Percentiles rank a stretch among this genome's conserved stretches.
Conservation (phyloP, 164 flowering plant genomes). For the Taxillus chinensis region DNA sequence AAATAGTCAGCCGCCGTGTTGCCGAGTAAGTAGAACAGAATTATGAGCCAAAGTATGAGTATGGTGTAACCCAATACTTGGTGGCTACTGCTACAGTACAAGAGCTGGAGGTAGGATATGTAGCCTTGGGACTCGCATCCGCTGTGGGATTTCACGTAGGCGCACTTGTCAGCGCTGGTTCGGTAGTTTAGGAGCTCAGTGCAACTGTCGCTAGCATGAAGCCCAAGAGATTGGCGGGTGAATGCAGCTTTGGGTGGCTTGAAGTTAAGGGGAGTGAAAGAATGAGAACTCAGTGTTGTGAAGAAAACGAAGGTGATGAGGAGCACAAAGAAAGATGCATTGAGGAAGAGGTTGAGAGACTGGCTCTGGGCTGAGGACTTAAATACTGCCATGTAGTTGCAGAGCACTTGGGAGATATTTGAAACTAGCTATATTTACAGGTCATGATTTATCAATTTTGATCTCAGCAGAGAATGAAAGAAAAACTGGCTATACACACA, state of each 20-base stretch:
- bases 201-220: not conserved
- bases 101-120: not conserved
- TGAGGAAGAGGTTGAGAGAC: conserved; percentile 1
- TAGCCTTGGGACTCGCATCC: not conserved
- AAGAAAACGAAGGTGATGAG: not conserved
- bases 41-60: not conserved
- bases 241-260: not conserved
- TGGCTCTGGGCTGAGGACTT: too few relatives aligned
- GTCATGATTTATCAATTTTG: too few relatives aligned
- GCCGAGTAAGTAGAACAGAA: conserved; percentile 6
- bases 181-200: not conserved
- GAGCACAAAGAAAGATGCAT: not conserved
- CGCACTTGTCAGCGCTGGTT: not conserved
- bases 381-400: too few relatives aligned
- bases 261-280: not conserved
- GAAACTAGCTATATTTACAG: too few relatives aligned
- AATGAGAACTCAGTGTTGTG: not conserved
- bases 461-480: too few relatives aligned
- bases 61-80: not conserved
- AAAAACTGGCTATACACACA: too few relatives aligned
- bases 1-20: not conserved
- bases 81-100: not conserved
- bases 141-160: not conserved
- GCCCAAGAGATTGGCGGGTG: not conserved
- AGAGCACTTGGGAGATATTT: too few relatives aligned